phyloP scores from a whole-genome alignment of 768 basidiomycete species.

The Suillus decipiens region DNA sequence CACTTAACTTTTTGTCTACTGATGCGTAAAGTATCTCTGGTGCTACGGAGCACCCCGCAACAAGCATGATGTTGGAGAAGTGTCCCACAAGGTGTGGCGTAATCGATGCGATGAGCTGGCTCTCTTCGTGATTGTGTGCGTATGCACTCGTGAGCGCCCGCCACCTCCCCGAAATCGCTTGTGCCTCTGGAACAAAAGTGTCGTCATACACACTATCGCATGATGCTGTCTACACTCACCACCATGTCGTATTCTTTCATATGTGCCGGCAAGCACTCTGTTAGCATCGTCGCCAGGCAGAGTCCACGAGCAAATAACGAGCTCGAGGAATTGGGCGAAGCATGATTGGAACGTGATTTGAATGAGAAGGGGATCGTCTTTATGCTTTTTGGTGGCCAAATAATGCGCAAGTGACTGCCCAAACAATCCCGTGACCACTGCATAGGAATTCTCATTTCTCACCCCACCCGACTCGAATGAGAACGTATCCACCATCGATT shows the following conservation, averaged over 20 bases:
- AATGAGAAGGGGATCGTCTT: slow-evolving; percentile 36
- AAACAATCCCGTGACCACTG: slow-evolving; percentile 18
- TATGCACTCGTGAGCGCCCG: slow-evolving; percentile 41
- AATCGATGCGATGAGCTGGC: neutral
- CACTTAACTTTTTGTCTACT: slow-evolving; percentile 40
- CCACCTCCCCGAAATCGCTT: slow-evolving; percentile 49
- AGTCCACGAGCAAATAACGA: slow-evolving; percentile 30
- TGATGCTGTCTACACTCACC: slow-evolving; percentile 30
- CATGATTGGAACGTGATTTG: slow-evolving; percentile 39
- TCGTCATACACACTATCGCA: neutral
- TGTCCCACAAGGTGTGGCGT: neutral
- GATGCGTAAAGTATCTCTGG: slow-evolving; percentile 32
- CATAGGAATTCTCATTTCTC: slow-evolving; percentile 24
- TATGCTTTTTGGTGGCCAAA: slow-evolving; percentile 30
- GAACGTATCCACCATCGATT: slow-evolving; percentile 47
- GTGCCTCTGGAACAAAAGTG: slow-evolving; percentile 36
- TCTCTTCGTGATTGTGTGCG: slow-evolving; percentile 18
- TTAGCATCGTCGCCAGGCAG: slow-evolving; percentile 24
- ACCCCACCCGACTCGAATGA: slow-evolving; percentile 22
- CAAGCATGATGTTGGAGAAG: slow-evolving; percentile 8
- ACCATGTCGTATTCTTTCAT: slow-evolving; percentile 35
- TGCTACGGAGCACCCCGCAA: slow-evolving; percentile 11
- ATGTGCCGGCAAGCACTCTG: slow-evolving; percentile 29
- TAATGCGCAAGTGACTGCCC: slow-evolving; percentile 27
- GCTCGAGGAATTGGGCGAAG: slow-evolving; percentile 26